Base-by-base conservation (phyloP, 176 grass and related monocot species). In the Zoysia japonica region DNA sequence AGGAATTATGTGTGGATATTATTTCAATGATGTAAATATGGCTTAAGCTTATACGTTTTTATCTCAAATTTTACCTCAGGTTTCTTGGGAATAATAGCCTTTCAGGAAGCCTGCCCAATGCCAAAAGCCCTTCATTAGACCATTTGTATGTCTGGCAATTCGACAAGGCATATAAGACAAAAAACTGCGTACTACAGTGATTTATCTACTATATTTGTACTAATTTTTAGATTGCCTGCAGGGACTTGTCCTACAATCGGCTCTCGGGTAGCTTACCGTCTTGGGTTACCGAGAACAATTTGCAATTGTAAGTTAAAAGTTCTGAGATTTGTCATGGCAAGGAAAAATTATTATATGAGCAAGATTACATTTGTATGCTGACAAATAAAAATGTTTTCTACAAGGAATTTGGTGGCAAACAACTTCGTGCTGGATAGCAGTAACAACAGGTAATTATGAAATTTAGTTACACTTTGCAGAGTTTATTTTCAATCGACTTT, bases 81-180 rank as follows among this genome's bases (percentile, higher is more conserved):
- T 92, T 94, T 94, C 96, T 98, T 17, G 96, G 96, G 46, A 98
- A 94, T 12, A 98, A 98, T 79, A 93, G 88, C 47, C 77, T 98
- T 81, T 87, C 76, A 51, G 92, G 95, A 49, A 94, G 57, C 59
- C 65, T 98, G 17, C 92, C 90, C 28, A 67, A 64, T 73, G 42
- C 52, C 8, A 90, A 85, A 80, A 89, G 88, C 68, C 16, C 78
- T 39, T 79, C 90, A 56, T 78, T 97, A 28, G 67, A 80, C 2
- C 90, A 90, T 76, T 80, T 97, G 94, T 94, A 97, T 60, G 83
- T 47, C 10, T 28, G 9, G 1, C 40, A 83, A 56, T 57, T 75
- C 1, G 7, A 45, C 3, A 55, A 0, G 39, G 52, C 16, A 15
- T 82, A 16, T 20, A 54, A 16, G 54, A 16, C 16, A n/a, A 7